Conservation (phyloP, 2,329 filamentous ascomycete genomes). For the Fulvia fulva region DNA sequence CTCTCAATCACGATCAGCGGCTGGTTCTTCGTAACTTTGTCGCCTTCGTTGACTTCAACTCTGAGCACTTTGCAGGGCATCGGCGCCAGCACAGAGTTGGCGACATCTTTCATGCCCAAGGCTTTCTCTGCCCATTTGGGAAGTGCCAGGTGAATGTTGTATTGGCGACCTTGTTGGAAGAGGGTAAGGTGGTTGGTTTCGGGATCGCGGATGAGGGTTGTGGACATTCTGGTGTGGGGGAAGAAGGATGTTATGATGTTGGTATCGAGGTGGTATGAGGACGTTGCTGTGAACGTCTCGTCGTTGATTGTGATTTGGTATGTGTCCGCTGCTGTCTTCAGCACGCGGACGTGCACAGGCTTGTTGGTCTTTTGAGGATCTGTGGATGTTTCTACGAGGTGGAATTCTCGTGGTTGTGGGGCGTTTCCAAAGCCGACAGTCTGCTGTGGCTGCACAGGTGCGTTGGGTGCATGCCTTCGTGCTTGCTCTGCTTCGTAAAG, state of each 20-base stretch:
- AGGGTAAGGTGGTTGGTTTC: conserved; percentile 59
- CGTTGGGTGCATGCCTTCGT: conserved; percentile 19
- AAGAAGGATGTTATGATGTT: conserved; percentile 69
- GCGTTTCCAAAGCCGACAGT: conserved; percentile 56
- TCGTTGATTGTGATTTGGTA: conserved; percentile 50
- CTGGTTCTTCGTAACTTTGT: conserved; percentile 78
- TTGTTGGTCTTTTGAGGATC: conserved; percentile 40
- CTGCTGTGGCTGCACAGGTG: conserved; percentile 28
- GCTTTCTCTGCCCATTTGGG: conserved; percentile 86
- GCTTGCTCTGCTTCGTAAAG: conserved; percentile 48
- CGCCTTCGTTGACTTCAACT: conserved; percentile 80
- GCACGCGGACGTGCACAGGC: conserved; percentile 42
- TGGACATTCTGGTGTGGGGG: conserved; percentile 71
- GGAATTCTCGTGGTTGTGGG: conserved; percentile 59
- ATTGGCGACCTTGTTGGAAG: conserved; percentile 66
- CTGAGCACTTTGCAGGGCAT: conserved; percentile 97
- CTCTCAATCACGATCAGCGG: conserved; percentile 69
- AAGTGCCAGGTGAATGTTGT: conserved; percentile 51
- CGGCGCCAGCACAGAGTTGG: conserved; percentile 80
- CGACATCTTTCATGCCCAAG: conserved; percentile 72
- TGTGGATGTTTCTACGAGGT: conserved; percentile 47
- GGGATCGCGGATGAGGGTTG: conserved; percentile 66
- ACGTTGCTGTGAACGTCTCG: conserved; percentile 33
- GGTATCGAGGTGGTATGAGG: conserved; percentile 43
- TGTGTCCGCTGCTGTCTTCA: conserved; percentile 47